Evolutionary conservation across 2,329 filamentous ascomycete genomes (phyloP).

Genomic region (Pseudogymnoascus sp.): DNA sequence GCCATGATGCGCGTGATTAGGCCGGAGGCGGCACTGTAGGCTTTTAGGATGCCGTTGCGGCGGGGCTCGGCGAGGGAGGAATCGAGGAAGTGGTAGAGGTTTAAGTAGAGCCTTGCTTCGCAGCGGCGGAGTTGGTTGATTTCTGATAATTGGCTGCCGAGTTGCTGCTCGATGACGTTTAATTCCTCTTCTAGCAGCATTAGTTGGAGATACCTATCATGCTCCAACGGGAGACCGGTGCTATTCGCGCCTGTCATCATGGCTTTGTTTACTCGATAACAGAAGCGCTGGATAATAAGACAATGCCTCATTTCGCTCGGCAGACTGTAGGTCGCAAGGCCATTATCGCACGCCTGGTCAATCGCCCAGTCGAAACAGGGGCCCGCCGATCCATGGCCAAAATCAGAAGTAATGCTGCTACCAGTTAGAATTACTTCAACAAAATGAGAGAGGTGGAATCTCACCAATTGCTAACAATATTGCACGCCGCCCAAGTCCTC

Average conservation of each 20-base stretch:
- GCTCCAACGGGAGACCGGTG: not conserved
- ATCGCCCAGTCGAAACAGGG: constrained; percentile 14
- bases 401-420: not conserved
- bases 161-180: not conserved
- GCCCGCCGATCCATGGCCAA: not conserved
- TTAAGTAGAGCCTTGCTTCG: constrained; percentile 20
- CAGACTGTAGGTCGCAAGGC: constrained; percentile 9
- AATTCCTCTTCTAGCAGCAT: not conserved
- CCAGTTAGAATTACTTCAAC: not conserved
- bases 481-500: constrained; percentile 16
- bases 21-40: constrained; percentile 10
- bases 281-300: constrained; percentile 14
- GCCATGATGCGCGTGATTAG: constrained; percentile 11
- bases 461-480: constrained; percentile 12
- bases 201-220: not conserved
- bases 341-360: constrained; percentile 11
- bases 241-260: not conserved
- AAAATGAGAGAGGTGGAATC: constrained; percentile 1
- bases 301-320: constrained; percentile 11
- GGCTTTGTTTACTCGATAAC: constrained; percentile 6
- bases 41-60: constrained; percentile 13
- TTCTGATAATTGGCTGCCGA: not conserved
- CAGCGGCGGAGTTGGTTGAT: constrained; percentile 13
- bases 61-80: not conserved
- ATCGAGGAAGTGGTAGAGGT: constrained; percentile 23